phyloP scores from a whole-genome alignment of 176 grass and related monocot genomes.

The Avena insularis region DNA sequence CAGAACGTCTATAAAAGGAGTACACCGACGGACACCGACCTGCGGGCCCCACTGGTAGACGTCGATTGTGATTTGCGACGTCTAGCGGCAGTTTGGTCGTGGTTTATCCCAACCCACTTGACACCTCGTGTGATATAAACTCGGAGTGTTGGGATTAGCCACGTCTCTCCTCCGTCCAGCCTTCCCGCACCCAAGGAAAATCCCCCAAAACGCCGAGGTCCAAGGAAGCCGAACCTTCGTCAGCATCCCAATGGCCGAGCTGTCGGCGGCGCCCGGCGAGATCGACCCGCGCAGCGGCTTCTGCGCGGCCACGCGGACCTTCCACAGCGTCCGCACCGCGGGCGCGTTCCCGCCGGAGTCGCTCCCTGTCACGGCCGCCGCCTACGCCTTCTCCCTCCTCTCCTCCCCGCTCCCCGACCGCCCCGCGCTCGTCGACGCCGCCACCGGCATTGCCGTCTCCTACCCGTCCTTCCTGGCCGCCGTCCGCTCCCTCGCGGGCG shows the following conservation, averaged over 20 bases:
- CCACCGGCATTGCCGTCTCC: conserved; percentile 58
- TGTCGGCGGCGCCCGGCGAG: background rate
- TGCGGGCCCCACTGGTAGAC: too few relatives aligned
- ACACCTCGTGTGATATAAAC: background rate
- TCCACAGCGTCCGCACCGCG: conserved; percentile 61
- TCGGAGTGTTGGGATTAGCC: background rate
- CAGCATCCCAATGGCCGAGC: conserved; percentile 23
- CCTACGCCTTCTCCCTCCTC: conserved; percentile 57
- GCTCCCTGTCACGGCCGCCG: conserved; percentile 55
- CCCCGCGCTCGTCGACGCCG: conserved; percentile 58
- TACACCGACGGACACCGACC: too few relatives aligned
- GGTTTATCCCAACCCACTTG: background rate
- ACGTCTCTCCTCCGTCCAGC: background rate
- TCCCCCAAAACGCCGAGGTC: background rate
- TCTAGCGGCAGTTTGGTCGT: background rate
- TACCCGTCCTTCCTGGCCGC: conserved; percentile 63
- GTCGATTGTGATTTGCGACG: background rate
- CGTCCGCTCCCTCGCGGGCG: conserved; percentile 52
- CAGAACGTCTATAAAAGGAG: too few relatives aligned
- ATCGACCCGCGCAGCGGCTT: conserved; percentile 62
- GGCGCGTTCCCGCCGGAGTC: conserved; percentile 45
- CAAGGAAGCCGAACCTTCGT: background rate
- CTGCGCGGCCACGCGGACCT: conserved; percentile 56
- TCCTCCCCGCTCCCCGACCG: conserved; percentile 49
- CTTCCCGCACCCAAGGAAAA: background rate